phyloP scores from a whole-genome alignment of 257 asterid genomes.

The Galeopsis tetrahit region DNA sequence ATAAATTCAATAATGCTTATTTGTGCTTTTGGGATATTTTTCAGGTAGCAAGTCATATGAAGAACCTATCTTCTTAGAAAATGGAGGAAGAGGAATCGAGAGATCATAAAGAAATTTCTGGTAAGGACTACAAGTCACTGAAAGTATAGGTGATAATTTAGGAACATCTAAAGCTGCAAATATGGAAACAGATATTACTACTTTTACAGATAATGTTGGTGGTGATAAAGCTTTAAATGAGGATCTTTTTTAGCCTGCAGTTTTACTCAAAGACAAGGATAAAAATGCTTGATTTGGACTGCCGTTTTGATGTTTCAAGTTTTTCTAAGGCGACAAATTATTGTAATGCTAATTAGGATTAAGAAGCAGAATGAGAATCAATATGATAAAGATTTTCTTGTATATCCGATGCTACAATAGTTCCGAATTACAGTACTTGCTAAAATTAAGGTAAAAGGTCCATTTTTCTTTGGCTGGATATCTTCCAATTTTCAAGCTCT shows the following conservation, averaged over 20 bases:
- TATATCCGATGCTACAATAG: no score
- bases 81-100: slow-evolving; percentile 80
- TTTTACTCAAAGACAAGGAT: slow-evolving; percentile 71
- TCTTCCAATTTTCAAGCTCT: no score
- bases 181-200: slow-evolving; percentile 26
- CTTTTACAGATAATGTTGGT: slow-evolving; percentile 40
- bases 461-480: no score
- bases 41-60: slow-evolving; percentile 46
- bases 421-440: no score
- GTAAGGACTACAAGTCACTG: slow-evolving; percentile 35
- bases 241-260: slow-evolving; percentile 63
- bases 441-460: no score
- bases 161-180: slow-evolving; percentile 39
- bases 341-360: no score
- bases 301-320: no score
- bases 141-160: slow-evolving; percentile 38
- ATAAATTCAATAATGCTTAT: no score
- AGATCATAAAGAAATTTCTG: slow-evolving; percentile 41
- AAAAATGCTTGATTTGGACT: slow-evolving; percentile 29
- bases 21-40: slow-evolving; percentile 20
- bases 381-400: no score
- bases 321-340: no score
- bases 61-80: slow-evolving; percentile 31
- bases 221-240: slow-evolving; percentile 49
- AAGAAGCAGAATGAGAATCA: no score